Base-by-base conservation (phyloP, 768 basidiomycete genomes). In the Russula compacta region DNA sequence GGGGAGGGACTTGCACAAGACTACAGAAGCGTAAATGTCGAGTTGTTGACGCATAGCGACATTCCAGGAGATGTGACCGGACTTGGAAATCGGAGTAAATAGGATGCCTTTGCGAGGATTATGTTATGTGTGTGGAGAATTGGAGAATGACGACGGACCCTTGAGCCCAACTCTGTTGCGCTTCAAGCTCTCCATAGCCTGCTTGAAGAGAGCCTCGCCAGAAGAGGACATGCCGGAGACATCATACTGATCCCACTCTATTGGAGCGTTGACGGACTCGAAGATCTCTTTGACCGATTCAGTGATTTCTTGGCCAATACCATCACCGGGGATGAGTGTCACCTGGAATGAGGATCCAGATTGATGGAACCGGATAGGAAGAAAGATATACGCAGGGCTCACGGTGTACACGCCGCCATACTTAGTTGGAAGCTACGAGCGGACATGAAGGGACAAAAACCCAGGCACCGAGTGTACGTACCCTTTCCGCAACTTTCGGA, bases 241-340 rank as follows among this genome's bases (percentile, higher is more conserved):
- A 70, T 98, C 83, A 77, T 95, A 98, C 73, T 98, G 94, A 70
- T 98, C 95, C 91, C 92, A 97, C 72, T 98, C 92, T 75, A 99
- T 95, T 73, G 97, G 97, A 36, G 95, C 97, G 71, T 98, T 99
- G 72, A 93, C 84, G 67, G 91, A 82, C 73, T 95, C 92, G 71
- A 99, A 99, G 71, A 99, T 95, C 75, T 98, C 95, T 77, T 99
- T 98, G 67, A 99, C 95, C 1, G 93, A 95, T 76, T 95, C 92
- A 61, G 95, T 92, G 71, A 99, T 92, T 77, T 99, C 97, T 69
- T 84, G 83, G 65, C 97, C 97, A 69, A 99, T 87, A 77, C 97
- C 97, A 71, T 99, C 97, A 67, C 97, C 97, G 48, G 95, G 95
- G 68, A 98, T 95, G 70, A 98, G 85, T 60, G 95, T 98, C 68